Percentiles rank a stretch among this genome's conserved stretches.
Conservation (phyloP, 2,329 filamentous ascomycete genomes). For the Purpureocillium lavendulum region DNA sequence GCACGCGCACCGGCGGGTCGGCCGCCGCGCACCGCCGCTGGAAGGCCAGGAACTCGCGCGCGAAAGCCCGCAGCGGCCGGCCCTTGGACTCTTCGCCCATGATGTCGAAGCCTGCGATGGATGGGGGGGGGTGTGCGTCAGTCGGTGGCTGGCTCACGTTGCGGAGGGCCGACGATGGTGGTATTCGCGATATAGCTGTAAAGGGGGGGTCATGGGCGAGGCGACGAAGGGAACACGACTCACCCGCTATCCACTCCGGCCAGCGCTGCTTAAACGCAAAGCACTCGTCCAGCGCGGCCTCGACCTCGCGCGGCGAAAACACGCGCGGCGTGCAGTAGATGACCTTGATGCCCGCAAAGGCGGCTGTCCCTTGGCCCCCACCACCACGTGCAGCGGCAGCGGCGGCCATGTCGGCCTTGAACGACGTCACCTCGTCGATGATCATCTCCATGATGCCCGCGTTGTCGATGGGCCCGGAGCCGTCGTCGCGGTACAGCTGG, state of each 20-base stretch:
- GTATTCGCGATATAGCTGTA: no score
- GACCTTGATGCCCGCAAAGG: slow-evolving; percentile 61
- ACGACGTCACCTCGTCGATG: slow-evolving; percentile 42
- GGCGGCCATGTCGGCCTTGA: slow-evolving; percentile 25
- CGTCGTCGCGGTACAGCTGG: slow-evolving; percentile 51
- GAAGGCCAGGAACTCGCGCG: slow-evolving; percentile 49
- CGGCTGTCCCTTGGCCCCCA: no score
- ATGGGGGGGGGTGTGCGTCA: no score
- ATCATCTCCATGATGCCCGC: slow-evolving; percentile 53
- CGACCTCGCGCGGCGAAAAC: slow-evolving; percentile 39
- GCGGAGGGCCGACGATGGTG: no score
- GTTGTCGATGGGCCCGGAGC: slow-evolving; percentile 42
- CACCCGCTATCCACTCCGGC: slow-evolving; percentile 55
- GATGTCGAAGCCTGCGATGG: slow-evolving; percentile 57
- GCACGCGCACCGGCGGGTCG: slow-evolving; percentile 43
- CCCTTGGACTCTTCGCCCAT: slow-evolving; percentile 60
- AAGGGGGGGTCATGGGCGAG: not conserved
- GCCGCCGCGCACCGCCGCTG: slow-evolving; percentile 35
- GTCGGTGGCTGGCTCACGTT: no score
- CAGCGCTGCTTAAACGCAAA: slow-evolving; percentile 49
- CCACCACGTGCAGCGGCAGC: no score
- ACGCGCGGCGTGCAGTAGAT: slow-evolving; percentile 64
- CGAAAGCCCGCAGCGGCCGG: slow-evolving; percentile 47
- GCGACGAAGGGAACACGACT: slow-evolving; percentile 11
- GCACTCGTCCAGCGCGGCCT: slow-evolving; percentile 50